Evolutionary conservation across 1,139 yeast species (phyloP), one percentile per base, ranked within the genome.

Genomic region (Groenewaldozyma auringiensis): DNA sequence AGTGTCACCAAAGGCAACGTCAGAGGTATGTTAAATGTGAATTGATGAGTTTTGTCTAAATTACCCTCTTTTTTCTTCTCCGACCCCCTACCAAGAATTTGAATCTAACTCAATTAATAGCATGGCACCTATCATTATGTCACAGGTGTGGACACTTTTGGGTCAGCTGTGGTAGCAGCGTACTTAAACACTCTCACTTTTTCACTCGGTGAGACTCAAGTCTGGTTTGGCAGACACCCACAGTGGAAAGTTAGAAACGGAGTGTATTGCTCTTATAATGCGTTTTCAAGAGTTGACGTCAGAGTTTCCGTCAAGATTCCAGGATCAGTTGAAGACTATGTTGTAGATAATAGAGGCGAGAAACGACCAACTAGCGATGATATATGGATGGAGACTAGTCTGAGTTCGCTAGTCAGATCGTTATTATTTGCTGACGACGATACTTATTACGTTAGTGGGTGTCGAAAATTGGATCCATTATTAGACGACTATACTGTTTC

Each of bases 311-410:
- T 79, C 32, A 74, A 73, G 43, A 71, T 79, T 41, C 89, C 89
- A 0, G 92, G 92, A 66, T 86, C 94, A 42, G 79, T 81, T 9
- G 94, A 86, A 59, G 81, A 94, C 1, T 83, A 77, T 60, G 74
- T 81, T 20, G 70, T 85, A 45, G 77, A 76, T 51, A 68, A 69
- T 6, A 64, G 67, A 37, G 81, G 81, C 20, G 78, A 75, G 44
- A 70, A 67, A 51, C 59, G 60, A 29, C 61, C 57, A 16, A 58
- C 62, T 33, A 46, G 63, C 51, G 57, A 55, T 17, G 49, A 47
- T 22, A 49, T 76, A 32, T 89, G 97, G 97, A 71, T 72, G 31
- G 96, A 92, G 61, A 77, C 94, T 0, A 85, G 79, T 62, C 80
- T 87, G 43, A 79, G 87, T 50, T 76, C 84, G 2, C 71, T 88